Evolutionary conservation across 345 rosid genomes (phyloP).

Genomic region (Melaleuca alternifolia): DNA sequence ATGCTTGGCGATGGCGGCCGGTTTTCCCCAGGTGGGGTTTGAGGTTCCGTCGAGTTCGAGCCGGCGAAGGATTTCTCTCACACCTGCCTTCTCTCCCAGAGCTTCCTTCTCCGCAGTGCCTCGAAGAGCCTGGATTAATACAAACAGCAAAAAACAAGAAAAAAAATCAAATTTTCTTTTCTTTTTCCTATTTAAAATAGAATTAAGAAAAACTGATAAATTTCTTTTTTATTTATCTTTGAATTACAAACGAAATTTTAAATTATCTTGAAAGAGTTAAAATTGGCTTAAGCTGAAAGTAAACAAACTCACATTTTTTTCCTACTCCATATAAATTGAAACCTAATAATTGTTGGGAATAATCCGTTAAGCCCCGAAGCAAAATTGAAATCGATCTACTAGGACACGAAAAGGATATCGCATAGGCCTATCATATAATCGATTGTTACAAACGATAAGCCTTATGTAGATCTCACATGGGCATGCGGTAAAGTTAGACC

Average conservation of each 20-base stretch:
- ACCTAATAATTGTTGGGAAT: not conserved
- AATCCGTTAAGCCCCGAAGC: not conserved
- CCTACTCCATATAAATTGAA: not conserved
- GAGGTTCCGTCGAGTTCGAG: not conserved
- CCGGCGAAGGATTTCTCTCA: not conserved
- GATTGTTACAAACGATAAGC: not conserved
- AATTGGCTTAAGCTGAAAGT: not conserved
- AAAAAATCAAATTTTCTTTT: not conserved
- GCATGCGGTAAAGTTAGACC: not conserved
- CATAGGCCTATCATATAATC: no score
- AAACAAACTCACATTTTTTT: not conserved
- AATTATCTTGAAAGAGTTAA: not conserved
- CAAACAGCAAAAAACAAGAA: no score
- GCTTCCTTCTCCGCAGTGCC: not conserved
- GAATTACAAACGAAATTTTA: no score
- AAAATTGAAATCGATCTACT: not conserved
- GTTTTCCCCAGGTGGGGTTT: not conserved
- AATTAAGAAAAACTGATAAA: rapidly evolving
- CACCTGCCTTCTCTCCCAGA: not conserved
- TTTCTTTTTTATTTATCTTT: not conserved
- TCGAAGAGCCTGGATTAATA: not conserved
- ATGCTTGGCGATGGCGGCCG: not conserved
- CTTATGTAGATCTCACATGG: not conserved
- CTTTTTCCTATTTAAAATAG: not conserved
- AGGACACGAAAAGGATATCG: not conserved